A percentile compares a stretch with the other conserved stretches of the same genome.
Conservation (phyloP, 1,284 basidiomycete species). For the Trametes hirsuta region DNA sequence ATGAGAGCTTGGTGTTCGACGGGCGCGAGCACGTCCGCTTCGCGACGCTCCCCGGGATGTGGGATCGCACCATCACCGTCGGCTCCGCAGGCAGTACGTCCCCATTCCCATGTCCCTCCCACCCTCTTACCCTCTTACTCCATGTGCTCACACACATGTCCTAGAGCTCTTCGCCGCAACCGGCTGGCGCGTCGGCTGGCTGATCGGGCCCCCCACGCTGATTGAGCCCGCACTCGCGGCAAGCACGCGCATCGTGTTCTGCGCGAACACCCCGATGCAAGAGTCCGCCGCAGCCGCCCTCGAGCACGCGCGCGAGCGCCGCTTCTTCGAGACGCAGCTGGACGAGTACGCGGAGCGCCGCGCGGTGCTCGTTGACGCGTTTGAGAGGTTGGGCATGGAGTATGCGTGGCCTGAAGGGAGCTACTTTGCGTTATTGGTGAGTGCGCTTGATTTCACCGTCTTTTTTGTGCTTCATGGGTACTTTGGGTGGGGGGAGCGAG, state of each 20-base stretch:
- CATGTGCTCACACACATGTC: neutral
- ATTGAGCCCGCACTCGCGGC: slow-evolving; percentile 87
- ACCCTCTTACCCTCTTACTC: neutral
- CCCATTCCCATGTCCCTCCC: too few species aligned
- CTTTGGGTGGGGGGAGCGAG: neutral
- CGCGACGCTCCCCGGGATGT: slow-evolving; percentile 94
- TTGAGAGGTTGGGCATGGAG: slow-evolving; percentile 83
- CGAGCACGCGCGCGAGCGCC: slow-evolving; percentile 69
- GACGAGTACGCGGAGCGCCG: slow-evolving; percentile 85
- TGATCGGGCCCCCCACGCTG: slow-evolving; percentile 84
- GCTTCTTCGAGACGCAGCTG: slow-evolving; percentile 83
- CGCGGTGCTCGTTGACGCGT: slow-evolving; percentile 69
- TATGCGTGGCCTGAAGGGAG: slow-evolving; percentile 88
- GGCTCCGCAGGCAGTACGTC: slow-evolving; percentile 77
- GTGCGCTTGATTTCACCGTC: slow-evolving; percentile 22
- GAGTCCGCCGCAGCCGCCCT: slow-evolving; percentile 90
- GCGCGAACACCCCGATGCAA: slow-evolving; percentile 88
- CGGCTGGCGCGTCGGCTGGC: slow-evolving; percentile 97
- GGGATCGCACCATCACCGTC: slow-evolving; percentile 88
- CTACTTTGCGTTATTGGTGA: slow-evolving; percentile 86
- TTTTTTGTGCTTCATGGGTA: neutral
- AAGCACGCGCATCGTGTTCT: slow-evolving; percentile 92
- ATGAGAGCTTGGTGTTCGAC: slow-evolving; percentile 92
- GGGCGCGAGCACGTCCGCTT: slow-evolving; percentile 87
- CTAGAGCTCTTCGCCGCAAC: slow-evolving; percentile 95